Conservation (phyloP, 371 early-diverging fungal genomes). For the Lichtheimia ramosa region DNA sequence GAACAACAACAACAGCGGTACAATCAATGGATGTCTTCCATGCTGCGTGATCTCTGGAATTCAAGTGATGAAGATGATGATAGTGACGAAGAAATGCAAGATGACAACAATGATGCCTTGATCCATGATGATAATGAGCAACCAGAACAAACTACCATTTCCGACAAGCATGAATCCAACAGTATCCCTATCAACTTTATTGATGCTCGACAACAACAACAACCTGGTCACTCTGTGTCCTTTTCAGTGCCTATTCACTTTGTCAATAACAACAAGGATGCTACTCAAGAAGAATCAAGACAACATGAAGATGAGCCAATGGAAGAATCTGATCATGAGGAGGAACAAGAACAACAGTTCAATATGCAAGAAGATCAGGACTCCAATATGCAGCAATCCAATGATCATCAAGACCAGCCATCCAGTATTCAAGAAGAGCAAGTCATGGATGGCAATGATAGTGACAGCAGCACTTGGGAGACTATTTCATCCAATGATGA, state of each 20-base stretch:
- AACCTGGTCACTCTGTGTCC: no score
- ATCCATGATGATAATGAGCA: no score
- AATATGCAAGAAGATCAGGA: background rate
- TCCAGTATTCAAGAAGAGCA: background rate
- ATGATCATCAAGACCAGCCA: conserved; percentile 1
- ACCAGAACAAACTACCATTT: no score
- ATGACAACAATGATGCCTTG: no score
- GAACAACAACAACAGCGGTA: background rate
- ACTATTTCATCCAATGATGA: no score
- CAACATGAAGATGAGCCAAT: conserved; percentile 2
- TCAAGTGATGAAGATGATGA: conserved; percentile 2
- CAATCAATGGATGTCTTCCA: background rate
- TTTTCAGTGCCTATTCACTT: no score
- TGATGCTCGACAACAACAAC: no score
- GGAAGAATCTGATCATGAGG: background rate
- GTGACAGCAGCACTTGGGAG: background rate
- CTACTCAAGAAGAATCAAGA: no score
- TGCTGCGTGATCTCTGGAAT: background rate
- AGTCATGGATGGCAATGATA: background rate
- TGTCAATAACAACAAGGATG: no score
- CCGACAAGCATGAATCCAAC: no score
- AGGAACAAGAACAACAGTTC: background rate
- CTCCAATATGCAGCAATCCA: no score
- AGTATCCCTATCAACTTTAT: no score
- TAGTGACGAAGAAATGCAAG: background rate